Base-by-base conservation (phyloP, 192 early-diverging fungal species). In the Kickxella alabastrina region DNA sequence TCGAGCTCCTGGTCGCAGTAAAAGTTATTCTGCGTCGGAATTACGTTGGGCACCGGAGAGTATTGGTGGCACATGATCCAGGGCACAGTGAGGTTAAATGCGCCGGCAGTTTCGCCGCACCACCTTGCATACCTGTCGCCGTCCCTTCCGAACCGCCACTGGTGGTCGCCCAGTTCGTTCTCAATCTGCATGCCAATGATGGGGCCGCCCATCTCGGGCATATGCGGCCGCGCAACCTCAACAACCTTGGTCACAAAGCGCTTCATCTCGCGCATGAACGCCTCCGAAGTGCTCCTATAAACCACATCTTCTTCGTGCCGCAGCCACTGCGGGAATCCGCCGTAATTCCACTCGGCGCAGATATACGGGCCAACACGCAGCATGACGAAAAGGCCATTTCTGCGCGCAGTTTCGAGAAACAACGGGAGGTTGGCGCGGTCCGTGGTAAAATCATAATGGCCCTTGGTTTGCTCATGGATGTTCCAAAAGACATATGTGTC, bases 401-500 rank as follows among this genome's bases (percentile, higher is more conserved):
- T 54, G 3, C 56, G 48, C 8, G 82, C 80, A 1, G 52, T 49
- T 23, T 69, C 43, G 4, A 85, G 51, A 28, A 84, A 84, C 21
- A 70, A 48, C 10, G 79, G 74, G 0, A 82, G 68, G 58, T 84
- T 79, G 44, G 62, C 59, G 8, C 62, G 72, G 44, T 75, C 80
- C 14, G 75, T 79, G 9, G 62, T 52, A 56, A 83, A 85, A 50
- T 85, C 81, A 43, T 76, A 82, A 3, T 52, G 14, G 37, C 82
- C 79, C 50, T 78, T 65, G 17, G 14, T 49, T 14, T 57, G 49
- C 57, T 85, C 84, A 47, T 85, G 82, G 26, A 81, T 62, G 65
- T 82, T 82, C 84, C 84, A 85, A 50, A 83, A 83, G 21, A 85
- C 84, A 35, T 83, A 82, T 4, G 82, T 83, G 45, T 83, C 82